Evolutionary conservation across 768 basidiomycete genomes (phyloP).

Genomic region (Pholiota molesta): DNA sequence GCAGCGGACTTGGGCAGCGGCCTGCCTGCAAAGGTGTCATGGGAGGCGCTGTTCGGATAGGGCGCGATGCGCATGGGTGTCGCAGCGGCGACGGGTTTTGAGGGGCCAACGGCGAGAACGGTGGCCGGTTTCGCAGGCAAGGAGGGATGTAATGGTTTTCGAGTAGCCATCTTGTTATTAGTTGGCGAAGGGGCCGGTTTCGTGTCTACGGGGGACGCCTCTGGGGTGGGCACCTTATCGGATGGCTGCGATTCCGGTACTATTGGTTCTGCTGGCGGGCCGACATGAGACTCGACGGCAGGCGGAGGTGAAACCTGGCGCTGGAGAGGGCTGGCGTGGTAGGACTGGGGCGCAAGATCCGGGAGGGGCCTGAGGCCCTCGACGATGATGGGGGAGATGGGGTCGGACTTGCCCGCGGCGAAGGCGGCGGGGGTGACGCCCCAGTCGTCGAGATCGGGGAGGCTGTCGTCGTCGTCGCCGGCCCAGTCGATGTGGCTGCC

Average conservation of each 20-base stretch:
- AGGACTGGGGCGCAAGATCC: conserved; percentile 34
- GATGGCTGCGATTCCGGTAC: background rate
- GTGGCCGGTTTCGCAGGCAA: conserved; percentile 49
- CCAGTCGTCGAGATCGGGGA: conserved; percentile 89
- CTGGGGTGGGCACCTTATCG: background rate
- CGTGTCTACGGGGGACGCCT: too few species aligned
- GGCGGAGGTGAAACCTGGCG: conserved; percentile 4
- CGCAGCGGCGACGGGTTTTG: background rate
- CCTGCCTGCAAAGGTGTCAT: background rate
- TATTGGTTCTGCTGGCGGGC: background rate
- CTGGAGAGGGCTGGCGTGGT: conserved; percentile 19
- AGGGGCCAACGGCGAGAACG: conserved; percentile 6
- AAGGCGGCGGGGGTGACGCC: conserved; percentile 55
- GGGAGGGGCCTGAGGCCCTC: conserved; percentile 66
- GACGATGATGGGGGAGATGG: conserved; percentile 71
- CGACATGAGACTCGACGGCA: background rate
- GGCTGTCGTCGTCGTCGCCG: conserved; percentile 79
- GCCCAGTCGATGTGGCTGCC: conserved; percentile 90
- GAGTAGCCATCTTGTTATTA: too few species aligned
- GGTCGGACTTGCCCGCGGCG: conserved; percentile 34
- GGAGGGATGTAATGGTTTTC: conserved; percentile 43
- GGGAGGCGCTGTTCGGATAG: background rate
- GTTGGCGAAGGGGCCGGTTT: too few species aligned
- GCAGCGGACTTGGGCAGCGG: too few species aligned
- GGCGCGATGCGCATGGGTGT: background rate